Conservation (phyloP, 2,329 filamentous ascomycete genomes). For the Dothistroma pini region DNA sequence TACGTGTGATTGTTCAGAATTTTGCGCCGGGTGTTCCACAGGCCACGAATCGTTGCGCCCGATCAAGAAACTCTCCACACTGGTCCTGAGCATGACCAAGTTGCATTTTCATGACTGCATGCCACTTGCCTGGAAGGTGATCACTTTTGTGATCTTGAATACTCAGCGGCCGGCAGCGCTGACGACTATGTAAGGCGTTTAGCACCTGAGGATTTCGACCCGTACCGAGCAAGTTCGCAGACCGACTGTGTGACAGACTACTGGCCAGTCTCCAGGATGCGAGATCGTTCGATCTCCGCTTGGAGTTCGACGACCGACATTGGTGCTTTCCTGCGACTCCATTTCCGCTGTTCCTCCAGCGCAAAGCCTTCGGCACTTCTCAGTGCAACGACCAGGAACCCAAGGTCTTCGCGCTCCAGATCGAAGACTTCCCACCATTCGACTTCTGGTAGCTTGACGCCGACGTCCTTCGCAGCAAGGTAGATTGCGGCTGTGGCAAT, state of each 20-base stretch:
- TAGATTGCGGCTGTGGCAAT: constrained; percentile 89
- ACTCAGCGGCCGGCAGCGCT: no score
- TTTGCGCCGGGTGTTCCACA: background rate
- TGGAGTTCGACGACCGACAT: constrained; percentile 58
- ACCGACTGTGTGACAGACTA: background rate
- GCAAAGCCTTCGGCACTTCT: constrained; percentile 72
- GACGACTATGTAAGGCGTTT: background rate
- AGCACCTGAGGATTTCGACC: background rate
- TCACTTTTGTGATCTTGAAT: no score
- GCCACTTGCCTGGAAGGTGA: no score
- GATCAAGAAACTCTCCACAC: background rate
- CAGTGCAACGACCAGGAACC: constrained; percentile 85
- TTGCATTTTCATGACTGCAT: background rate
- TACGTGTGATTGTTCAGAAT: background rate
- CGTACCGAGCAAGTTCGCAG: no score
- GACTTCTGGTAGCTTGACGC: constrained; percentile 72
- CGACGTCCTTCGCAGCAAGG: constrained; percentile 73
- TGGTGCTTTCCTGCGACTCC: constrained; percentile 52
- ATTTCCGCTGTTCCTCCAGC: constrained; percentile 54
- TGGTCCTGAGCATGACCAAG: background rate
- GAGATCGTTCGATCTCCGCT: constrained; percentile 50
- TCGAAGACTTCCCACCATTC: constrained; percentile 99
- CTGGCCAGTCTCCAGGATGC: constrained; percentile 9
- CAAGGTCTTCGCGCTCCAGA: constrained; percentile 87
- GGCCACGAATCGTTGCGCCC: background rate